Base-by-base conservation (phyloP, 2,329 filamentous ascomycete species). In the Ophiostoma montium region DNA sequence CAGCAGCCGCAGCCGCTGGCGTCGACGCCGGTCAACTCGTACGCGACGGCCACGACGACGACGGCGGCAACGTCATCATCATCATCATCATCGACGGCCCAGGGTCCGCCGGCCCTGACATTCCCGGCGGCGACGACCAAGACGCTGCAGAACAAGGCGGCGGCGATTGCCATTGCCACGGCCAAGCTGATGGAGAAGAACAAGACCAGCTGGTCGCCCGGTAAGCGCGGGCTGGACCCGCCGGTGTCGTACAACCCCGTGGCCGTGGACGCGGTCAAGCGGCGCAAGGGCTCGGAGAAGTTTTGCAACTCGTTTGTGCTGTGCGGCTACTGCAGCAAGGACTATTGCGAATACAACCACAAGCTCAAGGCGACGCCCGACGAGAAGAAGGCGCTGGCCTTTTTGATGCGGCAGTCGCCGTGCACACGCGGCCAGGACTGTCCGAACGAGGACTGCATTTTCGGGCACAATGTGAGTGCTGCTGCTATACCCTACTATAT, bases 221-320 rank as follows among this genome's bases (percentile, higher is more conserved):
- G 70, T 2, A 62, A 63, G 7, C 73, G 75, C 30, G 77, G 76
- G 2, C 58, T 79, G 2, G 77, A 81, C 50, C 62, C 69, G 16
- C 65, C 70, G 1, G 70, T 80, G 30, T 61, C 61, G 2, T 64
- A 74, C 19, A 72, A 70, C 50, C 57, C 62, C 39, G 52, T 59
- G 1, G 68, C 68, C 8, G 60, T 80, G 52, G 75, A 80, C 13
- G 66, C 61, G 19, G 69, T 80, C 56, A 78, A 76, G 63, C 74
- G 70, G 57, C 67, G 75, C 51, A 72, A 70, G 49, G 71, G 71
- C 31, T 64, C 62, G 55, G 68, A 72, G 53, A 80, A 80, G 60
- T 63, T 79, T 8, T 81, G 77, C 65, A 80, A 80, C 59, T 76
- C 76, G 45, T 74, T 78, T 57, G 80, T 76, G 57, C 67, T 81